A percentile compares a stretch with the other conserved stretches of the same genome.
These are phyloP conservation scores for Davidsoniella virescens DNA, from an alignment of 2,329 filamentous ascomycete species.

Conservation along the genomic window DNA sequence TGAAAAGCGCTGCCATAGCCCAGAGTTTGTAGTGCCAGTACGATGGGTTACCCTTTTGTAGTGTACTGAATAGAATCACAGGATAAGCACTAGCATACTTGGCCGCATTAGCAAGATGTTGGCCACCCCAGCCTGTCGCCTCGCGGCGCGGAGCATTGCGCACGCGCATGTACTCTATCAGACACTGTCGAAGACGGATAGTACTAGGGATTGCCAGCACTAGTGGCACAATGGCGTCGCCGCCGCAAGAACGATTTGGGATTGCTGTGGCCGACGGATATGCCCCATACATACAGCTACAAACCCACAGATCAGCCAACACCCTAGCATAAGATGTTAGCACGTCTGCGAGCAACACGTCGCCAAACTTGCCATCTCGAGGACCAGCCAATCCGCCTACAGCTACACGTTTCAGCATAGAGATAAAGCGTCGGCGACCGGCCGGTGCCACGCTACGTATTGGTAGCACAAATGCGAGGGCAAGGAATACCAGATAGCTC, in stretches of 20 bases:
- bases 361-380: slow-evolving; percentile 83
- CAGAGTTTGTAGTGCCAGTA: slow-evolving; percentile 39
- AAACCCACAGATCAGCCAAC: slow-evolving; percentile 75
- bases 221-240: slow-evolving; percentile 61
- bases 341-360: slow-evolving; percentile 84
- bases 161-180: slow-evolving; percentile 73
- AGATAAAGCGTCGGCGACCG: slow-evolving; percentile 60
- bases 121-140: slow-evolving; percentile 56
- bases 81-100: slow-evolving; percentile 95
- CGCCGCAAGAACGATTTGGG: slow-evolving; percentile 70
- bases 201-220: slow-evolving; percentile 69
- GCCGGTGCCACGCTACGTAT: slow-evolving; percentile 49
- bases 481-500: slow-evolving; percentile 58
- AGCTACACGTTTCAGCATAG: slow-evolving; percentile 60
- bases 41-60: slow-evolving; percentile 43
- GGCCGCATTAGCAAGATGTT: slow-evolving; percentile 81
- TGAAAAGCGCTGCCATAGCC: slow-evolving; percentile 58
- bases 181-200: slow-evolving; percentile 80
- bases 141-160: slow-evolving; percentile 38
- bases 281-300: slow-evolving; percentile 71
- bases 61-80: slow-evolving; percentile 63
- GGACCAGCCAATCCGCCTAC: slow-evolving; percentile 76
- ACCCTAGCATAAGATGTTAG: slow-evolving; percentile 91
- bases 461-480: slow-evolving; percentile 56
- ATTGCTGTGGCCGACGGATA: slow-evolving; percentile 59